Evolutionary conservation across 2,329 filamentous ascomycete genomes (phyloP), one percentile per base, ranked within the genome.

Genomic region (Colletotrichum sp.): DNA sequence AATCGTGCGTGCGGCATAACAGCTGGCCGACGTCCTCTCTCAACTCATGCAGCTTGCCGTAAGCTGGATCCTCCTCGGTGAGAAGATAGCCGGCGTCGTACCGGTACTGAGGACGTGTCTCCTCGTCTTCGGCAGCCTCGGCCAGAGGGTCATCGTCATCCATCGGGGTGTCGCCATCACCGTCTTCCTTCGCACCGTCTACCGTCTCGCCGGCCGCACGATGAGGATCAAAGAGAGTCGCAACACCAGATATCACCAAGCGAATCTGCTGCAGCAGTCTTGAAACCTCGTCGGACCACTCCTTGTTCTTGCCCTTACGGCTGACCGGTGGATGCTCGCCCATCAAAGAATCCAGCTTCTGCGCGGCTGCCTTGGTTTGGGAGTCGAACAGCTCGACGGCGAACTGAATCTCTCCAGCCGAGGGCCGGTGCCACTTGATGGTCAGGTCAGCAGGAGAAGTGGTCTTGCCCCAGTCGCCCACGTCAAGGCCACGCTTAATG

Each of bases 251-350:
- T 30, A 98, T 92, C 60, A 98, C 92, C n/a, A 99, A 89, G 34
- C 96, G 91, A 16, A 99, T 89, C 68, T 98, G 93, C 15, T 96
- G 95, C 72, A 99, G 90, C 79, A 98, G 95, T 71, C 97, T 90
- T 3, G 96, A 96, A 32, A 99, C 94, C 83, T 99, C 98, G 83
- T 99, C 97, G 0, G 96, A 98, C 97, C 97, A 99, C 81, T 98
- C 96, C 85, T 99, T 99, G 80, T 98, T 98, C 83, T 96, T 98
- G 49, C 97, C 97, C 79, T 96, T 96, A 72, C 96, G 92, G 84
- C 96, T 98, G 69, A 99, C 93, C 4, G 93, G 93, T 2, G 96
- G 94, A 44, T 94, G 91, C 62, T 95, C 93, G 77, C 95, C 93
- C 81, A 95, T 98, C n/a, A 99, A 89, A 9, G 93, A 91, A 77